Base-by-base conservation (phyloP, 2,329 filamentous ascomycete species). In the Fonsecaea monophora region DNA sequence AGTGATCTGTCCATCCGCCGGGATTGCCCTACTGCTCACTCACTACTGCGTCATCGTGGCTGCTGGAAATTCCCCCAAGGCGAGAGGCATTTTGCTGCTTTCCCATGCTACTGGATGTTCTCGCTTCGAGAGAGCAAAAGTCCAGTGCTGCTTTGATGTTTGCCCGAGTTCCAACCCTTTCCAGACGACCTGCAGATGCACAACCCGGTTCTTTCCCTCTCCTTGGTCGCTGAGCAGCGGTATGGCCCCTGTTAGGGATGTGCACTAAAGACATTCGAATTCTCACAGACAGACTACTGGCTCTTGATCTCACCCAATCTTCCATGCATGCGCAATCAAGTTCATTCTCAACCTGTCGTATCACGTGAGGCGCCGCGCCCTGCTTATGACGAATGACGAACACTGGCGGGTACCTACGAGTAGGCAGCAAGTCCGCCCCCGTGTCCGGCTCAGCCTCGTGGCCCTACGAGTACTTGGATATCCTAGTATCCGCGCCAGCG, bases 361-460 rank as follows among this genome's bases (percentile, higher is more conserved):
- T 48, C 42, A 48, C 42, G 42, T 48, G 42, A 1, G 21, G n/a
- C 7, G 38, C 12, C 21, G 45, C 45, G 45, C 45, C 45, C 45
- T 50, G 21, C 18, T 30, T 3, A 8, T 21, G 42, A 45, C 38
- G 21, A 32, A 32, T 32, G 30, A 32, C 30, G 30, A 32, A 5
- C 30, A 9, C 8, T 38, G 37, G 37, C 37, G 1, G 37, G 37
- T 38, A 38, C 25, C 25, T 25, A 38, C 8, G 3, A 7, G 2
- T 50, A 50, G 45, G 45, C 45, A 25, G 21, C 45, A 50, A 45
- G n/a, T 1, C 40, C 40, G 38, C 12, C 58, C 32, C 58, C 30
- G n/a, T 32, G 50, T 34, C 42, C 53, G 32, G 34, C 59, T 42
- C 59, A 61, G 59, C 59, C 59, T 61, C 48, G 59, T 61, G 59